These are phyloP conservation scores for Sclerotinia borealis DNA, from an alignment of 2,329 filamentous ascomycete genomes.

Conservation along the genomic window DNA sequence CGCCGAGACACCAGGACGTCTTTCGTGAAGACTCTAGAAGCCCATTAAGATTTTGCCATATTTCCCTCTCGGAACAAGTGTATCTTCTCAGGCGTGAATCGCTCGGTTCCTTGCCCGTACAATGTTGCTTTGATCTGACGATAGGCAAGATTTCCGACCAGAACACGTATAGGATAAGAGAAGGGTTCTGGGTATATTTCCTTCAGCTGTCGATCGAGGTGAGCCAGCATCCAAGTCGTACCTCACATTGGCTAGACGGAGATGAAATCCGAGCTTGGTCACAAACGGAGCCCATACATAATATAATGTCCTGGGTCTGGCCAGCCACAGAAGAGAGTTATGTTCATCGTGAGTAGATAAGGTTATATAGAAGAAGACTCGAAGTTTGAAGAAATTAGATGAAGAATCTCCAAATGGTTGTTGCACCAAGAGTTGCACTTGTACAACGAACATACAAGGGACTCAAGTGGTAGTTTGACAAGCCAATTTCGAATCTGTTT, in stretches of 20 bases:
- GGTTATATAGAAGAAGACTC: no score
- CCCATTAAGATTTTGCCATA: conserved; percentile 47
- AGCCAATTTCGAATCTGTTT: neutral
- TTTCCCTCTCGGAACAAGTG: conserved; percentile 40
- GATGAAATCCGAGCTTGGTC: conserved; percentile 54
- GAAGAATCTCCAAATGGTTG: neutral
- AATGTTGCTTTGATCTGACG: conserved; percentile 40
- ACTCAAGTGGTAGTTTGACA: neutral
- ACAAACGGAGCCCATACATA: conserved; percentile 53
- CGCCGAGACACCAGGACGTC: conserved; percentile 54
- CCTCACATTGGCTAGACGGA: conserved; percentile 45
- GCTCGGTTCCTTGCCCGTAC: conserved; percentile 50
- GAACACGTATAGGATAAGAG: conserved; percentile 45
- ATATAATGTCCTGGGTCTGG: conserved; percentile 35
- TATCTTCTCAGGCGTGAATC: conserved; percentile 47
- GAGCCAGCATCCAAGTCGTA: conserved; percentile 45
- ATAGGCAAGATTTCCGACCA: conserved; percentile 47
- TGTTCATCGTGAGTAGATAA: neutral
- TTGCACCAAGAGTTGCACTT: neutral
- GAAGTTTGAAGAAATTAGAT: neutral
- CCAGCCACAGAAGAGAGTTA: conserved; percentile 48
- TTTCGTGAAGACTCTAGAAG: conserved; percentile 37
- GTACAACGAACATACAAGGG: neutral
- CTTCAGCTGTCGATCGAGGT: conserved; percentile 41
- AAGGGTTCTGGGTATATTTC: conserved; percentile 51